Percentiles rank a stretch among this genome's conserved stretches.
Conservation (phyloP, 371 early-diverging fungal species). For the Capniomyces stellatus region DNA sequence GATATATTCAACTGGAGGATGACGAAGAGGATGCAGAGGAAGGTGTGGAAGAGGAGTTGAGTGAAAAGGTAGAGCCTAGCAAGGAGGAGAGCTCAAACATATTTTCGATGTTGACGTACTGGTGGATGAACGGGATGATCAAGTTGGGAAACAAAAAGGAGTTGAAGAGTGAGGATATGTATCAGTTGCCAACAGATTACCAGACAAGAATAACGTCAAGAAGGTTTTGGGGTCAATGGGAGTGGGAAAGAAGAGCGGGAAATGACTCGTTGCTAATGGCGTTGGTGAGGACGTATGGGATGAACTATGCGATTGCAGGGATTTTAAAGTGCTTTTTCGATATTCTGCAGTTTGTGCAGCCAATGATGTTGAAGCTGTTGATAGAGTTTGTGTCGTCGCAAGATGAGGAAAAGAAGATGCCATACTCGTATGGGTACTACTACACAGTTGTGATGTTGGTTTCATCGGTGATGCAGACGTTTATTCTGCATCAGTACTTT, state of each 20-base stretch:
- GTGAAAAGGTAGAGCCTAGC: slow-evolving; percentile 6
- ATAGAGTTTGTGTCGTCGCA: slow-evolving; percentile 42
- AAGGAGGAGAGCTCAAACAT: slow-evolving; percentile 75
- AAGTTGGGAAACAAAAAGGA: slow-evolving; percentile 56
- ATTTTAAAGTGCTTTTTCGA: slow-evolving; percentile 59
- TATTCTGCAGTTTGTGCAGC: slow-evolving; percentile 57
- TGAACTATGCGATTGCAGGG: slow-evolving; percentile 29
- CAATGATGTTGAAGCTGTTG: slow-evolving; percentile 47
- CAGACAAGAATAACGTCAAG: slow-evolving; percentile 37
- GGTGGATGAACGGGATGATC: slow-evolving; percentile 84
- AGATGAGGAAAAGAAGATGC: slow-evolving; percentile 18
- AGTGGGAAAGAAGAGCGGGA: slow-evolving; percentile 22
- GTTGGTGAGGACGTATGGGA: slow-evolving; percentile 36
- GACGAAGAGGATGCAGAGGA: slow-evolving; percentile 9
- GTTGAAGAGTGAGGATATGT: slow-evolving; percentile 62
- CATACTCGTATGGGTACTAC: slow-evolving; percentile 33
- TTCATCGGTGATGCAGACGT: slow-evolving; percentile 54
- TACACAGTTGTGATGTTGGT: slow-evolving; percentile 47
- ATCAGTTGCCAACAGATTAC: slow-evolving; percentile 41
- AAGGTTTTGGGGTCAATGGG: slow-evolving; percentile 47
- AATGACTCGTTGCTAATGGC: slow-evolving; percentile 50
- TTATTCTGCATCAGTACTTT: slow-evolving; percentile 78
- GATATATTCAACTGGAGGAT: slow-evolving; percentile 36
- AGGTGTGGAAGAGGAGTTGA: too few species aligned
- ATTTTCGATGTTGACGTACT: slow-evolving; percentile 64